phyloP scores from a whole-genome alignment of 495 filamentous ascomycete genomes.

The Neurospora tetraspora region DNA sequence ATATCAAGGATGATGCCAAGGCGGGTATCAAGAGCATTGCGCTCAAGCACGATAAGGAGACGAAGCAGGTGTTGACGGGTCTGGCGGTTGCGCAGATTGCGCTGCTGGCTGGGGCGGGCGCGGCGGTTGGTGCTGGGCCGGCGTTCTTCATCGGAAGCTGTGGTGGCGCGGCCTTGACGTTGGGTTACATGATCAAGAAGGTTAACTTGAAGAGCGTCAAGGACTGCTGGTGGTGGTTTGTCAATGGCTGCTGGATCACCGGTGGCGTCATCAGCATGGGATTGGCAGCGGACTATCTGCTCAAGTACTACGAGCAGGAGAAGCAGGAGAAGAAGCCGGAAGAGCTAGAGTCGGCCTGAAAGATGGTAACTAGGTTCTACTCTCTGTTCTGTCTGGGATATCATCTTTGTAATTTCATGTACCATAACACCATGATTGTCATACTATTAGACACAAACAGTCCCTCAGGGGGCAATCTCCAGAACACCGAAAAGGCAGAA shows the following conservation, averaged over 20 bases:
- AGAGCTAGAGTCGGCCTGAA: conserved; percentile 13
- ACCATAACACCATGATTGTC: conserved; percentile 10
- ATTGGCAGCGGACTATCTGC: conserved; percentile 39
- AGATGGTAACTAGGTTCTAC: too few species aligned
- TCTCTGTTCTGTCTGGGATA: background rate
- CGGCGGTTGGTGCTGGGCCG: conserved; percentile 65
- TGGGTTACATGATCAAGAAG: conserved; percentile 81
- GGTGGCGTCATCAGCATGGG: conserved; percentile 43
- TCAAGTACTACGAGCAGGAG: conserved; percentile 25
- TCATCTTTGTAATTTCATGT: conserved; percentile 6
- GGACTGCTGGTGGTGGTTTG: conserved; percentile 98
- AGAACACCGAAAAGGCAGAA: background rate
- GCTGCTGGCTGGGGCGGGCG: conserved; percentile 69
- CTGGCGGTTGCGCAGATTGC: conserved; percentile 66
- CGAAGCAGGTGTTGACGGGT: conserved; percentile 72
- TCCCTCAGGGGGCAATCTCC: background rate
- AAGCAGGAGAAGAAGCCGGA: conserved; percentile 1
- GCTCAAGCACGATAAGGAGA: conserved; percentile 76
- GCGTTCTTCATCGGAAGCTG: conserved; percentile 79
- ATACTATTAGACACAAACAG: background rate
- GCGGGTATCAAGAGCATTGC: conserved; percentile 95
- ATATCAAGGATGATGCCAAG: conserved; percentile 86
- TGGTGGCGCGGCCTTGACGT: conserved; percentile 63
- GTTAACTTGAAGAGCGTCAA: conserved; percentile 75
- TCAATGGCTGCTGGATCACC: conserved; percentile 49